Evolutionary conservation across 805 yeast genomes (phyloP), one percentile per base, ranked within the genome.

Genomic region (Hanseniaspora jakobsenii): DNA sequence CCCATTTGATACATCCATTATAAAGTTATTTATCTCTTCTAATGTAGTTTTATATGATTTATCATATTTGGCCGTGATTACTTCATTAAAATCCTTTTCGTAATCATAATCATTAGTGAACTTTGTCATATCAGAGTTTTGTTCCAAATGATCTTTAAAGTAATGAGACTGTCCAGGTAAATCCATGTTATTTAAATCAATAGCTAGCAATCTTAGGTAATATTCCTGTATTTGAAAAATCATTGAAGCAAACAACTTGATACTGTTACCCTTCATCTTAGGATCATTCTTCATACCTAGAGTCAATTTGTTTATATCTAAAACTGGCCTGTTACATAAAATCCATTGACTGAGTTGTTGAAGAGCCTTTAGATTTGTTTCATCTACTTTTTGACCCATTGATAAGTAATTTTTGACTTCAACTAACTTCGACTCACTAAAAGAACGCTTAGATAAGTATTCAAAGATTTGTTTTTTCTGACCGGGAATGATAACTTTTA

Each of bases 321-420:
- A 7, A 6, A 3, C 10, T 1, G 44, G 44, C 13, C 22, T 26
- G 7, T 40, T 26, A 19, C 32, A 32, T 3, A 40, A 9, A 7
- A 19, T 16, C 12, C 14, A 12, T 21, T 40, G 35, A 4, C 31
- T 16, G 12, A 40, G 16, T 4, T 26, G 27, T 9, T 3, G n/a
- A n/a, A 3, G 32, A 3, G 8, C 18, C 10, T 26, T 21, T 8
- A 23, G 12, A 17, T 40, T 40, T 7, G 24, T 27, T 19, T 34
- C 35, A 27, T 40, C 44, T n/a, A 40, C 29, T 3, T 40, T 40
- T n/a, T n/a, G 17, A 9, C 44, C 44, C 14, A 40, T 32, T 5
- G 10, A 18, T 13, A 40, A 21, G 9, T 31, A 32, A 6, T 32
- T 32, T 21, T 16, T 29, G 13, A 28, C 28, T 32, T 40, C 44